Percentiles rank a stretch among this genome's conserved stretches.
These are phyloP conservation scores for Fusarium musae DNA, from an alignment of 2,329 filamentous ascomycete genomes.

Conservation along the genomic window DNA sequence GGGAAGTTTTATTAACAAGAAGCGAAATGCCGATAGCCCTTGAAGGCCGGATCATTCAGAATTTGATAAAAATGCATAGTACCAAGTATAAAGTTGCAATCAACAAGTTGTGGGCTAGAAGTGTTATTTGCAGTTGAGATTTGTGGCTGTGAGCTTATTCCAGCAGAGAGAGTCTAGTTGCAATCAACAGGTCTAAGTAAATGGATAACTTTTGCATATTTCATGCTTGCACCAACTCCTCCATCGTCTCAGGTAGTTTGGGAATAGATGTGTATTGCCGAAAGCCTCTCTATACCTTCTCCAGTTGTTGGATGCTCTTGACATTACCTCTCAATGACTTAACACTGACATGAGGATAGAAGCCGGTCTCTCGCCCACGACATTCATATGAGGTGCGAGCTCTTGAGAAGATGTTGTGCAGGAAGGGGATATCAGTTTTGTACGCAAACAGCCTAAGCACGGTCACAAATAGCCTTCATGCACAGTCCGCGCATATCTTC, in stretches of 20 bases:
- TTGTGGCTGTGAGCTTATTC: no score
- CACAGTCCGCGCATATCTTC: neutral
- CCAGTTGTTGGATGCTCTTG: neutral
- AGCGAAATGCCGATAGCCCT: neutral
- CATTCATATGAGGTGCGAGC: neutral
- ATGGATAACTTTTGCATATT: accelerated
- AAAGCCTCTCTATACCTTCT: neutral
- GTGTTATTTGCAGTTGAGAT: no score
- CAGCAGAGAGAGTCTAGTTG: no score
- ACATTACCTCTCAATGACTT: neutral
- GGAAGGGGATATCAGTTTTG: neutral
- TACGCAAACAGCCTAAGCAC: accelerated
- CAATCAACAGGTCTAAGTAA: neutral
- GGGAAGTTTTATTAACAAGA: accelerated
- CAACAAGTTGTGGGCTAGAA: no score
- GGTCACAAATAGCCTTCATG: neutral
- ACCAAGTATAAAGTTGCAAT: neutral
- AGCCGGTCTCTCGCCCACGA: neutral
- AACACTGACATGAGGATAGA: neutral
- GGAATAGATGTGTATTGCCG: no score
- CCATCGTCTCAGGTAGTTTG: accelerated
- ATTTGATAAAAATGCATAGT: accelerated
- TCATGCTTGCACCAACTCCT: neutral
- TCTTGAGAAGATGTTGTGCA: neutral
- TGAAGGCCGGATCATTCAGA: no score